A percentile compares a stretch with the other conserved stretches of the same genome.
phyloP scores from a whole-genome alignment of 2,329 filamentous ascomycete species.

The Aspergillus versicolor region DNA sequence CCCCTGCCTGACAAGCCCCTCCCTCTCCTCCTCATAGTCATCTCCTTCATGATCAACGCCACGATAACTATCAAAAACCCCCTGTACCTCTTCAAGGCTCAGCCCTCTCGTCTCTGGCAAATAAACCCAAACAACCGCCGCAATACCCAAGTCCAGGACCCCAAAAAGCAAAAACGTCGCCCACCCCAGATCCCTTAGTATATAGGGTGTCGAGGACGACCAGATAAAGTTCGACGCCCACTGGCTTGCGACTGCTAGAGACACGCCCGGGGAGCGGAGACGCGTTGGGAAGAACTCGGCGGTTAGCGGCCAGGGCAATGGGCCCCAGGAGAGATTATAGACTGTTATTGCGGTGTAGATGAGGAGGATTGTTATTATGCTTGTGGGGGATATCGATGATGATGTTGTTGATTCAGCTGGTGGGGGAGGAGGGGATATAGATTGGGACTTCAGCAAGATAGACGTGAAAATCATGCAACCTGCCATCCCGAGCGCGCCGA shows the following conservation, averaged over 20 bases:
- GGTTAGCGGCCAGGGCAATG: conserved; percentile 40
- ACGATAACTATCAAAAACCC: conserved; percentile 45
- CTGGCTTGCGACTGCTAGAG: conserved; percentile 39
- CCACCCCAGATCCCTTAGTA: conserved; percentile 50
- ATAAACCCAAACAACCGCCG: conserved; percentile 52
- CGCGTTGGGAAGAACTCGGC: conserved; percentile 41
- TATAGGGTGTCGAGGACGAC: conserved; percentile 42
- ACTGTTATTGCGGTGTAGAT: conserved; percentile 57
- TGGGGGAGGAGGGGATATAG: conserved; percentile 15
- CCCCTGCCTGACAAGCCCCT: background rate
- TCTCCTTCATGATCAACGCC: background rate
- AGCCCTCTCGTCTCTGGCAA: conserved; percentile 56
- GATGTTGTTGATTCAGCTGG: conserved; percentile 18
- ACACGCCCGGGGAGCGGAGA: conserved; percentile 41
- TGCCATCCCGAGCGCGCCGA: conserved; percentile 45
- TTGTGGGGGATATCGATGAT: conserved; percentile 32
- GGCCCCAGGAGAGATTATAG: conserved; percentile 45
- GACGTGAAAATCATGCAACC: conserved; percentile 51
- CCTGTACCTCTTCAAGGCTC: conserved; percentile 57
- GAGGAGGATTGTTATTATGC: conserved; percentile 51
- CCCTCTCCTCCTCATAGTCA: background rate
- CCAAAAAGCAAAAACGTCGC: conserved; percentile 47
- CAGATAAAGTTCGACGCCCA: conserved; percentile 45
- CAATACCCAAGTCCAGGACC: conserved; percentile 45
- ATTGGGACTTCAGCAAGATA: conserved; percentile 45